These are phyloP conservation scores for Alternaria sp. DNA, from an alignment of 2,329 filamentous ascomycete species.

Conservation along the genomic window DNA sequence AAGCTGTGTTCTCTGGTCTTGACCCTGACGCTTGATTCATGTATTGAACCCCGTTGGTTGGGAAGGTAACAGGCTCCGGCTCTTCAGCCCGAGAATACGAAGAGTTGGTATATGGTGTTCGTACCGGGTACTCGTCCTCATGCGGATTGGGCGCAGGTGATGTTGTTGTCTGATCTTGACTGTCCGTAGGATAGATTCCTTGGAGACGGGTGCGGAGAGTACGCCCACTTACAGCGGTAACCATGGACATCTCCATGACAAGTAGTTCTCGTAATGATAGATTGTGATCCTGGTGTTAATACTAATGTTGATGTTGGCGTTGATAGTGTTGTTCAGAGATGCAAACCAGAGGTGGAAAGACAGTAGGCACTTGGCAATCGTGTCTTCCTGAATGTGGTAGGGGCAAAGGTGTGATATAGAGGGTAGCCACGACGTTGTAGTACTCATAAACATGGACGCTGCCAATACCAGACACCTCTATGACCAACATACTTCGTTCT, in stretches of 20 bases:
- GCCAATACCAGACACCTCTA: neutral
- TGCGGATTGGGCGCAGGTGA: neutral
- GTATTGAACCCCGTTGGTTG: neutral
- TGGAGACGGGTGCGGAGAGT: neutral
- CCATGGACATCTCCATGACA: slow-evolving; percentile 7
- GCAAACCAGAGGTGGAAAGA: neutral
- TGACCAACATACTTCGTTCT: neutral
- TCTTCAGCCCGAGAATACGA: neutral
- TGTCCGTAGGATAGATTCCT: neutral
- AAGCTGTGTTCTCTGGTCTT: neutral
- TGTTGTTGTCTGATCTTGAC: neutral
- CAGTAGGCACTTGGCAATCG: neutral
- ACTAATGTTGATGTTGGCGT: neutral
- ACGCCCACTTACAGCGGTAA: neutral
- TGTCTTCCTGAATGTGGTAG: neutral
- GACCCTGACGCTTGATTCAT: neutral
- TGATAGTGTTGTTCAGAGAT: slow-evolving; percentile 10
- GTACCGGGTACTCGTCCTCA: neutral
- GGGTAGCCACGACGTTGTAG: slow-evolving; percentile 1
- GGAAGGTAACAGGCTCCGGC: neutral
- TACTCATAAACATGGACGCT: neutral
- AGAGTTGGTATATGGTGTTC: neutral
- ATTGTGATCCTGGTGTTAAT: neutral
- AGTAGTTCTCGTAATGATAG: slow-evolving; percentile 22
- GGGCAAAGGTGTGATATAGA: neutral